phyloP scores from a whole-genome alignment of 169 alveolate genomes.

The Eimeria acervulina region DNA sequence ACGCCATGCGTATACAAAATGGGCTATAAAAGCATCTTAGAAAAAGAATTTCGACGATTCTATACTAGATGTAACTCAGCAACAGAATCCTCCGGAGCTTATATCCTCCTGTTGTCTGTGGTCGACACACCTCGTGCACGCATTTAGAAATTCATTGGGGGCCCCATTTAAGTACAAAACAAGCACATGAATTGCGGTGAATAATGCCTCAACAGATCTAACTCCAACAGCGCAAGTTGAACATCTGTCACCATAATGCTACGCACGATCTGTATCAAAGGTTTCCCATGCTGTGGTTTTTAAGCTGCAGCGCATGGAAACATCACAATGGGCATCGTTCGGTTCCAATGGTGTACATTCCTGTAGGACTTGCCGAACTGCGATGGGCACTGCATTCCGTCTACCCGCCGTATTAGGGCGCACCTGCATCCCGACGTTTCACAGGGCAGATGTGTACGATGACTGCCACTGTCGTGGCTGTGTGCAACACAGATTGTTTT shows the following conservation, averaged over 20 bases:
- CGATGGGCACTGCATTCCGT: not conserved
- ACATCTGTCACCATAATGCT: not conserved
- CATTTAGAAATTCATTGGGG: not conserved
- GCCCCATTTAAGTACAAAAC: not conserved
- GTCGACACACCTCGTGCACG: not conserved
- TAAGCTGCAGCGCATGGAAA: not conserved
- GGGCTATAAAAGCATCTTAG: not conserved
- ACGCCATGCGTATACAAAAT: not conserved
- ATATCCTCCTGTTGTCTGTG: not conserved
- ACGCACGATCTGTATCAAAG: slow-evolving; percentile 5
- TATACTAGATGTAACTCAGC: not conserved
- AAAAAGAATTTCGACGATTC: not conserved
- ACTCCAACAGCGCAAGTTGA: not conserved
- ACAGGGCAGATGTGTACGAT: not conserved
- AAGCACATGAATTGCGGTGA: not conserved
- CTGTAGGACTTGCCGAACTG: not conserved
- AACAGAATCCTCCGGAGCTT: too few relatives aligned
- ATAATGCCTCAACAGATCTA: not conserved
- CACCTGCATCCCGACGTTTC: not conserved
- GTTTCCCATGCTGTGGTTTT: not conserved
- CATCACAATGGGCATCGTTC: not conserved
- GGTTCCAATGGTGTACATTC: not conserved
- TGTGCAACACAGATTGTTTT: not conserved
- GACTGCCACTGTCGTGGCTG: not conserved
- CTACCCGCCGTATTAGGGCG: not conserved